Evolutionary conservation across 1,139 yeast genomes (phyloP), one percentile per base, ranked within the genome.

Genomic region (Candida freyschussii): DNA sequence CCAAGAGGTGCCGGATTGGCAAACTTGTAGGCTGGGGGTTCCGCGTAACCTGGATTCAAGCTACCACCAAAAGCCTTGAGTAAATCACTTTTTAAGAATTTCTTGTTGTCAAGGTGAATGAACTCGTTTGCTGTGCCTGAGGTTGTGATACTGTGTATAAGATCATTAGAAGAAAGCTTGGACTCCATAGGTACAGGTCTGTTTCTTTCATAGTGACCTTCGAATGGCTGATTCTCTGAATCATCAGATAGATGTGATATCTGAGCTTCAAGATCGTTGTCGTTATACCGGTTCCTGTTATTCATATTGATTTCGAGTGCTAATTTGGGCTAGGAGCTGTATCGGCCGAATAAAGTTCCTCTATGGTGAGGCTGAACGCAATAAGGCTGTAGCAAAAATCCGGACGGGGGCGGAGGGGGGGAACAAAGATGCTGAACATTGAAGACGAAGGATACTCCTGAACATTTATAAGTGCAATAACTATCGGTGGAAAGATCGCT

Each of bases 1-100:
- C 96, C 96, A 36, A 87, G 66, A 3, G 96, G 95, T 31, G 93
- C 85, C 27, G 96, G 94, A 57, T 86, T 86, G 41, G 82, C 95
- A 56, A 85, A 78, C 57, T 78, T 70, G 57, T 82, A 75, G 30
- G 71, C 65, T 20, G 94, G 78, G 24, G 83, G 47, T 20, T 52
- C 52, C 4, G 59, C 50, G 27, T 51, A 45, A 39, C 79, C 79
- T 13, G 80, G 78, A 46, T 68, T 69, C 48, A 72, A 59, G 22
- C 69, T 59, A 63, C 80, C 79, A 45, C 79, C 81, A 44, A 75
- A 74, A 9, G 82, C 82, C 30, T 59, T 56, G 15, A 62, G 63
- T 37, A 75, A 60, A 32, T 75, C 81, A 23, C 62, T 52, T 47
- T 65, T 69, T 36, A 68, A 60, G 51, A 73, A 78, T 48, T 69